Base-by-base conservation (phyloP, 495 filamentous ascomycete genomes). In the Penicillium salamii region DNA sequence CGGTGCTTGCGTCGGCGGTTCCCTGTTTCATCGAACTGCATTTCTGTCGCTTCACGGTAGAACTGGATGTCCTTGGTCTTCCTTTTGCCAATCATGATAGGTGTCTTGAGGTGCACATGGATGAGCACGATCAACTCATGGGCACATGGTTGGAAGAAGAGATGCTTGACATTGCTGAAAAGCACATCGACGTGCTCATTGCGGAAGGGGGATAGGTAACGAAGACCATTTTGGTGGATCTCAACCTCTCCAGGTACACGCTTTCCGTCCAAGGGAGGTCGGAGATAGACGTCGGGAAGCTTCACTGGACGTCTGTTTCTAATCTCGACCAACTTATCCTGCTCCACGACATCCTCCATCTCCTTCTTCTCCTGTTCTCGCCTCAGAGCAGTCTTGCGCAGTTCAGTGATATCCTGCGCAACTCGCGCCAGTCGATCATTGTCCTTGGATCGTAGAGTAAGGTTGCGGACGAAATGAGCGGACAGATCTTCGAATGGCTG, bases 61-160 rank as follows among this genome's bases (percentile, higher is more conserved):
- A 99, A 99, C 64, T 99, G 95, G 0, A 99, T 86, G 70, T 99
- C 95, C 68, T 92, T 93, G 4, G 95, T 92, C 80, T 97, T 97
- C 76, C 92, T 90, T 79, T 97, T 97, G 31, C 93, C 95, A 51
- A 99, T 90, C 74, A 99, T 88, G 65, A 99, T 97, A 6, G 95
- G 95, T 41, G 97, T 95, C 68, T 95, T 95, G 32, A 99, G 81
- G 68, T 99, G 95, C 43, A 97, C 82, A 61, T 99, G 95, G 53
- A 99, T 97, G 57, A 99, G 86, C 49, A 99, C 95, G 51, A 99
- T 96, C 51, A 99, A 70, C 68, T 99, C 95, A 58, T 95, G 89
- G 42, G 87, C 85, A 59, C 88, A 97, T 28, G 95, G 95, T 66
- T 99, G 95, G 78, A 99, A 99, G 75, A 99, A 99, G 1, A 97